These are phyloP conservation scores for Irpex sp. DNA, from an alignment of 1,284 basidiomycete genomes.

Conservation along the genomic window DNA sequence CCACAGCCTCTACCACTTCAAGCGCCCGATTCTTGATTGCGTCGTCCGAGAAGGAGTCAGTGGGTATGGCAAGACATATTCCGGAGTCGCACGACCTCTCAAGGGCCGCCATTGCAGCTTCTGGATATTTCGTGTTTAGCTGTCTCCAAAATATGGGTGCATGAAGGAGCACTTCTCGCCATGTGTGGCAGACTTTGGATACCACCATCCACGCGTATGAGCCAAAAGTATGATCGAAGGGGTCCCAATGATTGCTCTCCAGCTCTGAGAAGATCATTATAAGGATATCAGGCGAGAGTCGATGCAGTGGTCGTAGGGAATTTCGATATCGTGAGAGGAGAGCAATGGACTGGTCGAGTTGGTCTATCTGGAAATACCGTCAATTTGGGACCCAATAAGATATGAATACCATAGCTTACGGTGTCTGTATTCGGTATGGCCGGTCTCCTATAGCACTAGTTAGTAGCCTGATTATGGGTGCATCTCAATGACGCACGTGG, in stretches of 20 bases:
- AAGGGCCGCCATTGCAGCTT: constrained; percentile 24
- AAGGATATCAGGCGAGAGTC: constrained; percentile 25
- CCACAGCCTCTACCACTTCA: constrained; percentile 20
- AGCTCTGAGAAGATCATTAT: constrained; percentile 25
- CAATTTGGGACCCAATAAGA: neutral
- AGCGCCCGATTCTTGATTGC: constrained; percentile 16
- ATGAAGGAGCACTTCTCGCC: constrained; percentile 23
- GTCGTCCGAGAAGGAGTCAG: constrained; percentile 15
- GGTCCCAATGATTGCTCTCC: constrained; percentile 17
- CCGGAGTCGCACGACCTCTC: constrained; percentile 26
- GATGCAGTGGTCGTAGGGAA: constrained; percentile 24
- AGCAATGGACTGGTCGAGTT: constrained; percentile 24
- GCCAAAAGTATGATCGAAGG: constrained; percentile 20
- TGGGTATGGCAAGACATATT: constrained; percentile 22
- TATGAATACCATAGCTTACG: constrained; percentile 3
- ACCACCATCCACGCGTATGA: constrained; percentile 23
- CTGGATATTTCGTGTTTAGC: constrained; percentile 24
- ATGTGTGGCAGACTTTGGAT: constrained; percentile 26
- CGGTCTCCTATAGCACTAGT: neutral
- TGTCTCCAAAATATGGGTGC: constrained; percentile 27
- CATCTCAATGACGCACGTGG: constrained; percentile 19
- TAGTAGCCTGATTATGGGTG: neutral
- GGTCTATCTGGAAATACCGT: constrained; percentile 17
- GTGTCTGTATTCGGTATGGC: constrained; percentile 5
- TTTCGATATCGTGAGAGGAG: constrained; percentile 29